A percentile compares a stretch with the other conserved stretches of the same genome.
These are phyloP conservation scores for Dendrostoma leiphaemia DNA, from an alignment of 2,329 filamentous ascomycete species.

Conservation along the genomic window DNA sequence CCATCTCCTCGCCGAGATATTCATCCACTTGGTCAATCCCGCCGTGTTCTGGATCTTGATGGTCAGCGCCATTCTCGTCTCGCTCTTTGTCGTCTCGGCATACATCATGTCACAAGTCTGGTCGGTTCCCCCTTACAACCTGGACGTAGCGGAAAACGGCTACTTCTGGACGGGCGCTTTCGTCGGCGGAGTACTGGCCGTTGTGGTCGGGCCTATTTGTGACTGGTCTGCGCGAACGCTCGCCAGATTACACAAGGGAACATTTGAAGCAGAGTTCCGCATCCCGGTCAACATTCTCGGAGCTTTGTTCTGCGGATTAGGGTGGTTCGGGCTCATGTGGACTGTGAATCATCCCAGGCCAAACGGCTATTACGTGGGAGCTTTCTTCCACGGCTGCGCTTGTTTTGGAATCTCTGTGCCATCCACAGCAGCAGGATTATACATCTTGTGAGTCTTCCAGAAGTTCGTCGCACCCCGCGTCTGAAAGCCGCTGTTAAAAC, in stretches of 20 bases:
- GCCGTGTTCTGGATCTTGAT: conserved; percentile 24
- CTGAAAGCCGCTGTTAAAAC: background rate
- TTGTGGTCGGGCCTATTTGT: conserved; percentile 24
- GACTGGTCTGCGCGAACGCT: conserved; percentile 22
- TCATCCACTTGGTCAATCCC: conserved; percentile 21
- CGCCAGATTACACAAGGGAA: conserved; percentile 14
- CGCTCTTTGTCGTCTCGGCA: conserved; percentile 19
- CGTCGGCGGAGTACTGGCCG: conserved; percentile 37
- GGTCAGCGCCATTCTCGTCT: conserved; percentile 21
- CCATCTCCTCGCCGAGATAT: conserved; percentile 19
- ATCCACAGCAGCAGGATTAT: conserved; percentile 25
- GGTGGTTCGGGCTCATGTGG: conserved; percentile 24
- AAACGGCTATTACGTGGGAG: conserved; percentile 18
- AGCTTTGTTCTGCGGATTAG: conserved; percentile 16
- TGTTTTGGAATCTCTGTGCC: conserved; percentile 23
- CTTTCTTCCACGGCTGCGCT: conserved; percentile 19
- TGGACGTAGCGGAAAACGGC: conserved; percentile 37
- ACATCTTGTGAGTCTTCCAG: conserved; percentile 29
- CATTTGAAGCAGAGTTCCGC: conserved; percentile 24
- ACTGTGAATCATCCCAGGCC: conserved; percentile 17
- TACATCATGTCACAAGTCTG: conserved; percentile 23
- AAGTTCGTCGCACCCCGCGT: background rate
- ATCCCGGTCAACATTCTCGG: conserved; percentile 21
- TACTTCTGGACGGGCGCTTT: conserved; percentile 41
- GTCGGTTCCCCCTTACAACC: conserved; percentile 27